Base-by-base conservation (phyloP, 2,329 filamentous ascomycete species). In the Truncatella angustata region DNA sequence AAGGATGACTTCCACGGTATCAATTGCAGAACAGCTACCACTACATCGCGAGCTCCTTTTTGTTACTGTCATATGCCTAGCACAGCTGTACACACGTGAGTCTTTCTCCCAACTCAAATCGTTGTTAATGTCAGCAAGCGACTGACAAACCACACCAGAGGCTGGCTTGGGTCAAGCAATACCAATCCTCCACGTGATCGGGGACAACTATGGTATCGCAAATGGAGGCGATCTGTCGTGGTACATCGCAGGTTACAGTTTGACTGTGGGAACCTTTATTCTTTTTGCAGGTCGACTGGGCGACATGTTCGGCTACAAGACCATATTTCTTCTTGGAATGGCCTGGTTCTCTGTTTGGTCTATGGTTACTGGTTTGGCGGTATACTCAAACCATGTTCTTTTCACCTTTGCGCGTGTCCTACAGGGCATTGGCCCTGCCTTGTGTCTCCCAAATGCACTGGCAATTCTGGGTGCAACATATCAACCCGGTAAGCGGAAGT, bases 401-500 rank as follows among this genome's bases (percentile, higher is more conserved):
- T 79, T 81, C 58, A 70, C 72, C 35, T 68, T 79, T 49, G 70
- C 70, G 24, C 73, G 79, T 21, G 76, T 72, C 2, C 63, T 82
- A 9, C 77, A 81, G 54, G 76, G 78, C 2, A 74, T 81, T 36
- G 82, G 81, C 0, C 77, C 80, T 0, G 77, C 81, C 0, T 70
- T 85, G 40, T 58, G 75, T 42, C 63, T 85, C 16, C 81, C 82
- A 0, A 85, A 84, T 58, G 77, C 69, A 1, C 66, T 86, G 32
- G 81, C 80, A 2, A 70, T 86, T 14, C 63, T 85, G 4, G 80
- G 81, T 4, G 67, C 69, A 0, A 72, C 74, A 1, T 85, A 85
- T 58, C 63, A 68, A 1, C 62, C 63, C 0, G 69, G 70, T 1
- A 53, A 53, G 14, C 65, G 63, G n/a, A 69, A 72, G 54, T 59